phyloP scores from a whole-genome alignment of 345 rosid genomes.

The Eucalyptus sp. region DNA sequence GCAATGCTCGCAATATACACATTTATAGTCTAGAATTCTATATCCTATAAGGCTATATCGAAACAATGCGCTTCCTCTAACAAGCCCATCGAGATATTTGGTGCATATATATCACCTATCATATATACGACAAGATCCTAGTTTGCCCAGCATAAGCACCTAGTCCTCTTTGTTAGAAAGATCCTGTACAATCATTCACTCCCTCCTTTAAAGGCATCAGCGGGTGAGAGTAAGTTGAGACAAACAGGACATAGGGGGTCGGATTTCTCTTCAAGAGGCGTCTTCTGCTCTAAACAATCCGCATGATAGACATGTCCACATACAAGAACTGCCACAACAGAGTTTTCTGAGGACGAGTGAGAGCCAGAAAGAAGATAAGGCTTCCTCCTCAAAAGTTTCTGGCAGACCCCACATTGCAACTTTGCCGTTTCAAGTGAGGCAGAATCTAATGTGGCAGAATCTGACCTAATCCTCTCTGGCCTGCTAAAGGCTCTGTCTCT shows the following conservation, averaged over 20 bases:
- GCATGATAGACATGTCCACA: constrained; percentile 64
- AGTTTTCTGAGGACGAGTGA: constrained; percentile 16
- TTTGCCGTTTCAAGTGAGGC: constrained; percentile 18
- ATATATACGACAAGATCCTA: background rate
- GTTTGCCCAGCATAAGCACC: background rate
- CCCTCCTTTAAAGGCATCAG: constrained; percentile 1
- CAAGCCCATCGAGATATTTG: background rate
- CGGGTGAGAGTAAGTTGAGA: constrained; percentile 1
- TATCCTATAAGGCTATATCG: background rate
- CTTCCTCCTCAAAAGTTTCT: constrained; percentile 33
- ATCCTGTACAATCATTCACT: constrained; percentile 6
- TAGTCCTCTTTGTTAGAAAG: background rate
- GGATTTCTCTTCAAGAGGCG: constrained; percentile 17
- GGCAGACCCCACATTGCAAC: constrained; percentile 44
- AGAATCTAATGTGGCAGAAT: constrained; percentile 16
- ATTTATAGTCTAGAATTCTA: background rate
- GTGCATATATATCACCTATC: background rate
- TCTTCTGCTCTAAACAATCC: constrained; percentile 46
- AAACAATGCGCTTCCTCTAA: background rate
- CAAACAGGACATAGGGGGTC: constrained; percentile 53
- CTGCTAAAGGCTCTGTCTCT: constrained; percentile 20
- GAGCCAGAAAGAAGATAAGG: constrained; percentile 24
- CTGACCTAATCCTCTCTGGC: constrained; percentile 32
- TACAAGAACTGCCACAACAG: constrained; percentile 47
- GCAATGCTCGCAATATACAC: background rate